Percentiles rank a stretch among this genome's conserved stretches.
These are phyloP conservation scores for Colletotrichum noveboracense DNA, from an alignment of 2,329 filamentous ascomycete genomes.

Conservation along the genomic window DNA sequence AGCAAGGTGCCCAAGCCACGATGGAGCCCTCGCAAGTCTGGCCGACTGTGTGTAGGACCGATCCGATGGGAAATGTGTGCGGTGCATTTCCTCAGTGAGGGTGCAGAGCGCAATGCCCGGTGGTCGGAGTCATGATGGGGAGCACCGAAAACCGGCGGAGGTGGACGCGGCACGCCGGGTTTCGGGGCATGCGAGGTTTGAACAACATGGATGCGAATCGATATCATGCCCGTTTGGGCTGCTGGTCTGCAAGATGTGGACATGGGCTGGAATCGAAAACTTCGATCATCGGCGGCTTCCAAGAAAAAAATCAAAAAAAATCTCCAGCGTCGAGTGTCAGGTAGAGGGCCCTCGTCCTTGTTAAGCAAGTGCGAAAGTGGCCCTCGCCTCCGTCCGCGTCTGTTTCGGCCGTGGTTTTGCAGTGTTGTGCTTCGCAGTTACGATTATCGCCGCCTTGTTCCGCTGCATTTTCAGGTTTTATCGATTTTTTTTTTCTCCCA, in stretches of 20 bases:
- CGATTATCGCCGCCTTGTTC: slow-evolving; percentile 9
- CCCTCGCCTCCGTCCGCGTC: neutral
- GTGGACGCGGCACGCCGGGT: slow-evolving; percentile 17
- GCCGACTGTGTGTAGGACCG: neutral
- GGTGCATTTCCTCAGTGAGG: neutral
- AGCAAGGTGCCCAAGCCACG: neutral
- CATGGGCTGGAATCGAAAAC: neutral
- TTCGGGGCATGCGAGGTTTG: slow-evolving; percentile 19
- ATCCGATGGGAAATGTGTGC: neutral
- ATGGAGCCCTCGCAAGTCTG: neutral
- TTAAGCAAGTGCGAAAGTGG: neutral
- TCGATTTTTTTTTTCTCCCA: neutral
- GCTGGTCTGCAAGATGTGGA: neutral
- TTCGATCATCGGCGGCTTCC: neutral
- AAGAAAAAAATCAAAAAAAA: neutral
- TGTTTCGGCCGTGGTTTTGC: slow-evolving; percentile 9
- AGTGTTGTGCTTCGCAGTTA: slow-evolving; percentile 9
- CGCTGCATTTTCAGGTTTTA: neutral
- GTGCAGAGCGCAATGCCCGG: slow-evolving; percentile 17
- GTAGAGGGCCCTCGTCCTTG: neutral
- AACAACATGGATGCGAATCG: neutral
- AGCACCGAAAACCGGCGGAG: slow-evolving; percentile 21
- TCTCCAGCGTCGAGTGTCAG: neutral
- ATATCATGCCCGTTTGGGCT: slow-evolving; percentile 1
- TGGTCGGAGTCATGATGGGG: slow-evolving; percentile 21